Percentiles rank a stretch among this genome's conserved stretches.
These are phyloP conservation scores for Sicyos baderoa DNA, from an alignment of 306 rosid species.

Conservation along the genomic window DNA sequence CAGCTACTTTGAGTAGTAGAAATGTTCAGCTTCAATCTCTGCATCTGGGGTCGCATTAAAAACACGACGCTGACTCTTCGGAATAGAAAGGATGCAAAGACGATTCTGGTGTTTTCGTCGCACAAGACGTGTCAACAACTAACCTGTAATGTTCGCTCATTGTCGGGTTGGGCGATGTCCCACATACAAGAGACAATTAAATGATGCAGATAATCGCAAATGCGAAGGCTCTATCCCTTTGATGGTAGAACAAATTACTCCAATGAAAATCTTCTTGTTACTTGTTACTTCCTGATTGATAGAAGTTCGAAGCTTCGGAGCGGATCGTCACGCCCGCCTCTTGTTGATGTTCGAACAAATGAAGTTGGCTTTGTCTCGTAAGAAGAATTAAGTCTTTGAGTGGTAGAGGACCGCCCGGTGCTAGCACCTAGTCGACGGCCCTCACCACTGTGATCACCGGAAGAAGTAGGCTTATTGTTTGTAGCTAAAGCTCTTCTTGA, in stretches of 20 bases:
- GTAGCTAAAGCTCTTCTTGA: slow-evolving; percentile 64
- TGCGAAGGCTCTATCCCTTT: slow-evolving; percentile 22
- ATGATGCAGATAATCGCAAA: slow-evolving; percentile 23
- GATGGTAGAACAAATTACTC: slow-evolving; percentile 8
- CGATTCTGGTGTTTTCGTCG: neutral
- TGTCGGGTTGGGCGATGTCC: slow-evolving; percentile 21
- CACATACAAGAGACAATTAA: slow-evolving; percentile 29
- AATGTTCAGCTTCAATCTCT: slow-evolving; percentile 19
- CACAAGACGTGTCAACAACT: slow-evolving; percentile 17
- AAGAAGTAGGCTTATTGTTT: slow-evolving; percentile 46
- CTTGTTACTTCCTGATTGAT: slow-evolving; percentile 67
- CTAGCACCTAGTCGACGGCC: slow-evolving; percentile 46
- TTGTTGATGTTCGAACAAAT: slow-evolving; percentile 34
- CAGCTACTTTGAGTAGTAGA: slow-evolving; percentile 24
- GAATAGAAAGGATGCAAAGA: slow-evolving; percentile 3
- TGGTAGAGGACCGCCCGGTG: slow-evolving; percentile 44
- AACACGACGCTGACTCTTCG: slow-evolving; percentile 31
- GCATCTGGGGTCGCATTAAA: slow-evolving; percentile 7
- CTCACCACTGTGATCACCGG: slow-evolving; percentile 59
- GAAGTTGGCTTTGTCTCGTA: slow-evolving; percentile 50
- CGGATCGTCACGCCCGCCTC: slow-evolving; percentile 72
- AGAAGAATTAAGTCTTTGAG: slow-evolving; percentile 43
- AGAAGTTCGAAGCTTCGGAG: slow-evolving; percentile 83
- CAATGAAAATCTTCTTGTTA: slow-evolving; percentile 21
- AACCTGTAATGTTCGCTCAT: slow-evolving; percentile 18